Evolutionary conservation across 1,139 yeast species (phyloP), one percentile per base, ranked within the genome.

Genomic region (Suhomyces maxii): DNA sequence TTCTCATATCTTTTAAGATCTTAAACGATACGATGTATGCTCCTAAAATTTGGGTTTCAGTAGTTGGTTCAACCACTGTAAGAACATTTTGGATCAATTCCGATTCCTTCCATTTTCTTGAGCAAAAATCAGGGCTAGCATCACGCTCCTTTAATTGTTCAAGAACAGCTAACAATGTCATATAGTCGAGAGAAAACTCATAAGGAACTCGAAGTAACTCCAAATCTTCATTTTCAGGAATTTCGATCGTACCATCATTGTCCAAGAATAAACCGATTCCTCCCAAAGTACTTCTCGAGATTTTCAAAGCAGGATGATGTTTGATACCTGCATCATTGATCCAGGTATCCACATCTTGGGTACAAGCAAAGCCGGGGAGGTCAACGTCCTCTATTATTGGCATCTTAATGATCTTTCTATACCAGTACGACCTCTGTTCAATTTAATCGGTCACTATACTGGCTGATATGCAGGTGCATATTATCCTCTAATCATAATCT

Each of bases 231-330:
- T 42, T 44, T 4, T 35, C 36, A 9, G 48, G 39, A 4, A 49
- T 44, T 13, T 38, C 44, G 8, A 34, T 41, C 3, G 12, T 13
- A 10, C 10, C 36, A 7, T 36, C 34, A 11, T 25, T 36, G 11
- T 55, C 53, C 37, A 60, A 61, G 46, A 65, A 60, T n/a, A 71
- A 45, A 8, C 76, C 76, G n/a, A 53, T 53, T 4, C 76, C 76
- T 6, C 76, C 76, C 18, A 67, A 52, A 2, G 49, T 38, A 48
- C 72, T 67, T 13, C 44, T 12, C 8, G 54, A 61, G 25, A 70
- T 57, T 3, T 55, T 35, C 9, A 69, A 38, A 8, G 50, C 33
- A 1, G 56, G 52, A 44, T 63, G 53, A 4, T 41, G 51, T 3
- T 34, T 28, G 36, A 63, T 53, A 3, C 52, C 56, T 11, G 37